Base-by-base conservation (phyloP, 306 rosid genomes). In the Trichosanthes cucumerina region DNA sequence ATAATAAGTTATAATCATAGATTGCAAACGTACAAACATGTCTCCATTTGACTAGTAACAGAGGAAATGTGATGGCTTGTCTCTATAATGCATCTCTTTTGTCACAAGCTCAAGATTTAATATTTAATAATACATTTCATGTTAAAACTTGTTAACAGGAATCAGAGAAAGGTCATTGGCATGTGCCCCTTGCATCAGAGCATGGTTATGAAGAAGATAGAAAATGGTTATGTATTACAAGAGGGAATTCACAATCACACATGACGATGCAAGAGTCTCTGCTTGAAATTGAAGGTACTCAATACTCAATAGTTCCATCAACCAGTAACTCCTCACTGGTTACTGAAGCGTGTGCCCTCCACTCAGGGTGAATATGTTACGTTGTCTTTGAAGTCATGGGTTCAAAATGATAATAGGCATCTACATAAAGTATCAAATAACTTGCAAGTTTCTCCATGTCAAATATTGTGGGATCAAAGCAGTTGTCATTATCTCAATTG, bases 161-260 rank as follows among this genome's bases (percentile, higher is more conserved):
- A 94, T 92, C 98, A 52, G 93, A 86, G 62, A 85, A 86, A 75
- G 97, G 97, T 80, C 91, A 86, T 77, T 92, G 98, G 97, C 98
- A 94, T 81, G 83, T 94, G 80, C 98, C 98, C 71, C 81, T 92
- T 81, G 86, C 78, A n/a, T 78, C 95, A 23, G 91, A 94, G 79
- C 79, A 83, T 26, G 83, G 80, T 57, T 65, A 83, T 75, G 97
- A 89, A 81, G 81, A 87, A 13, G 88, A 92, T 81, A 87, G 93
- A 90, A 87, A 84, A 64, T 94, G 98, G 97, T 13, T 90, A 70
- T 94, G 98, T 84, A 81, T 90, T 76, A 86, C 87, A 73, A 93
- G 91, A 26, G 83, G 87, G 52, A 90, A 83, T 24, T 73, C 46
- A 50, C 44, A 52, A 76, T 71, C 82, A 41, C 86, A 79, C 15